phyloP scores from a whole-genome alignment of 139 green algal species.

The Ettlia oleoabundans region DNA sequence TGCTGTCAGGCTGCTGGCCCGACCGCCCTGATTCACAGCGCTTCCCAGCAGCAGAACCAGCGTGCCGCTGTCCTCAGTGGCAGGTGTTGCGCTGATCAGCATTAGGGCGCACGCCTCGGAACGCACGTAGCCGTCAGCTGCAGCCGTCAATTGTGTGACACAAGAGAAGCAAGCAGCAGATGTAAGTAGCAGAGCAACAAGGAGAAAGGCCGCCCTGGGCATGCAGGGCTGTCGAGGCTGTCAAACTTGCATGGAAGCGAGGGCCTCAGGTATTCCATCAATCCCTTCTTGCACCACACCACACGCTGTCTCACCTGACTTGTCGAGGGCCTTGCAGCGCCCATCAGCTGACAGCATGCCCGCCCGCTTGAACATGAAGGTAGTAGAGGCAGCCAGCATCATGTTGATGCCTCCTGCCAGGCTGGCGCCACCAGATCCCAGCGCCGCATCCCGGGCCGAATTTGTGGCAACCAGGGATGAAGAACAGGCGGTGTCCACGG shows the following conservation, averaged over 20 bases:
- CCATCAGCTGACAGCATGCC: slow-evolving; percentile 67
- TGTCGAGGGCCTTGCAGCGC: slow-evolving; percentile 62
- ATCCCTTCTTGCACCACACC: too few species aligned
- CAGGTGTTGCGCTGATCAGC: slow-evolving; percentile 10
- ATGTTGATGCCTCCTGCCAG: slow-evolving; percentile 54
- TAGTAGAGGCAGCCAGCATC: slow-evolving; percentile 51
- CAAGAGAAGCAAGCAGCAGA: too few species aligned
- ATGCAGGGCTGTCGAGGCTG: neutral
- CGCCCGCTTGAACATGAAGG: slow-evolving; percentile 54
- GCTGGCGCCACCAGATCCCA: slow-evolving; percentile 14
- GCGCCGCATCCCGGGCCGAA: slow-evolving; percentile 46
- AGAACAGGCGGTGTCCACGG: slow-evolving; percentile 78
- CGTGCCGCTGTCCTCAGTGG: neutral
- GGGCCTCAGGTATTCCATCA: neutral
- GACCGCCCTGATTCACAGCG: slow-evolving; percentile 58
- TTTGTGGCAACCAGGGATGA: slow-evolving; percentile 80
- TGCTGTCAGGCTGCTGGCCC: slow-evolving; percentile 58
- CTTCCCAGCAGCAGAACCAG: slow-evolving; percentile 36
- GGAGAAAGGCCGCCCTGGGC: neutral
- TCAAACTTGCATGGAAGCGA: neutral
- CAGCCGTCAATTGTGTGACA: too few species aligned
- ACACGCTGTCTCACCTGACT: slow-evolving; percentile 9
- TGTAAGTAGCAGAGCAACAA: too few species aligned
- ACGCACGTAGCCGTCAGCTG: slow-evolving; percentile 66
- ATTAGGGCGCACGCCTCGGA: slow-evolving; percentile 46